Evolutionary conservation across 441 rosid species (phyloP), one percentile per base, ranked within the genome.

Genomic region (Corymbia citriodora): DNA sequence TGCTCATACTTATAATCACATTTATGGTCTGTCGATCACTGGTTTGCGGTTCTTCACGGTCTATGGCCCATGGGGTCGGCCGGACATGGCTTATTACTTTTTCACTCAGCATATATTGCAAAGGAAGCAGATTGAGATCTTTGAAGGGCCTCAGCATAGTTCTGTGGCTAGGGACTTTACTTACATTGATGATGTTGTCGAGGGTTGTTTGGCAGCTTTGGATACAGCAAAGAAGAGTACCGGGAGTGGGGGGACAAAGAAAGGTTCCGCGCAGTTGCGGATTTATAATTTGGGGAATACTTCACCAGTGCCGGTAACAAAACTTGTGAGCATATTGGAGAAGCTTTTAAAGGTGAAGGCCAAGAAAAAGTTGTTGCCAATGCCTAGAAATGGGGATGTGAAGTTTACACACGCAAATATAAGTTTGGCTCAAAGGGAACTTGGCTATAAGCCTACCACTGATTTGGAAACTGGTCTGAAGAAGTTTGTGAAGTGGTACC

Each of bases 21-120:
- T 96, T 40, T 95, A 96, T 33, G 99, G 99, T 17, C 93, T 97
- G 63, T 97, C 98, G 2, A 94, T 97, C 14, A 97, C 98, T 23
- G 99, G 97, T n/a, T 91, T 97, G 90, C 92, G 97, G 31, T 97
- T 97, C 90, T 97, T 96, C 92, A 97, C 99, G 2, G 97, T 97
- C 33, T 96, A 97, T 91, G 97, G 98, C 21, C 99, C 99, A 13
- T 96, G 97, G 97, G 99, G 99, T 15, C 91, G 97, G 90, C 97
- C 99, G 25, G 97, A 97, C 85, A 96, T 97, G 99, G 98, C 99
- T 2, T 97, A 95, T 91, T 97, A 94, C 96, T 95, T 94, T 83
- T 97, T 97, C 91, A 95, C 99, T 70, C 95, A 91, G 92, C 94
- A 95, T 83, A 97, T 96, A 4, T 91, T 97, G 52, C 94, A 91